phyloP scores from a whole-genome alignment of 1,284 basidiomycete genomes.

The Ceratobasidium sp. region DNA sequence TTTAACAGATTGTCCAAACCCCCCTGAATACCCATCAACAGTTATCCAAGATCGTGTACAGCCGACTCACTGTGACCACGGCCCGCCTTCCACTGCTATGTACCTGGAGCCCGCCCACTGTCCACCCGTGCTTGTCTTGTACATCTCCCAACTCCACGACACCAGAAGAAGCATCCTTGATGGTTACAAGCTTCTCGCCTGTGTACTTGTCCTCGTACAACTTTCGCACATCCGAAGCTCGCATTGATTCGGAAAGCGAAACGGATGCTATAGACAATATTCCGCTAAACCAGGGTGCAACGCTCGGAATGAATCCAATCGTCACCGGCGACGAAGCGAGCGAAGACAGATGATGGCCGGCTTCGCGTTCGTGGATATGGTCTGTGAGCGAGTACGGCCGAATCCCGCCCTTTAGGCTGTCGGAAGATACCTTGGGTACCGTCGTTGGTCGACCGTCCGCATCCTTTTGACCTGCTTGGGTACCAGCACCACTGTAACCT shows the following conservation, averaged over 20 bases:
- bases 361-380: conserved; percentile 98
- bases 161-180: conserved; percentile 56
- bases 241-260: conserved; percentile 71
- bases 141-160: conserved; percentile 84
- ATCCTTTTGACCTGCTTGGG: conserved; percentile 71
- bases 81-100: conserved; percentile 87
- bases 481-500: conserved; percentile 95
- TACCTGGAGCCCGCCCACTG: conserved; percentile 92
- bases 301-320: conserved; percentile 86
- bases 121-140: conserved; percentile 85
- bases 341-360: conserved; percentile 77
- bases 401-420: conserved; percentile 77
- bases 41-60: conserved; percentile 16
- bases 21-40: conserved; percentile 59
- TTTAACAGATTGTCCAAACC: conserved; percentile 96
- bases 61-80: conserved; percentile 80
- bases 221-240: conserved; percentile 73
- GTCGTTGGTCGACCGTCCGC: conserved; percentile 75
- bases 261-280: conserved; percentile 89
- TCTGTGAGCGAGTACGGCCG: conserved; percentile 91
- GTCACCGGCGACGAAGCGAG: conserved; percentile 63
- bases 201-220: conserved; percentile 84
- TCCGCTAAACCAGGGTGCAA: conserved; percentile 96
- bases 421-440: conserved; percentile 82
- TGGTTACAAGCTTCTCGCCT: conserved; percentile 74